Percentiles rank a stretch among this genome's conserved stretches.
phyloP scores from a whole-genome alignment of 2,329 filamentous ascomycete genomes.

The Beauveria brongniartii region DNA sequence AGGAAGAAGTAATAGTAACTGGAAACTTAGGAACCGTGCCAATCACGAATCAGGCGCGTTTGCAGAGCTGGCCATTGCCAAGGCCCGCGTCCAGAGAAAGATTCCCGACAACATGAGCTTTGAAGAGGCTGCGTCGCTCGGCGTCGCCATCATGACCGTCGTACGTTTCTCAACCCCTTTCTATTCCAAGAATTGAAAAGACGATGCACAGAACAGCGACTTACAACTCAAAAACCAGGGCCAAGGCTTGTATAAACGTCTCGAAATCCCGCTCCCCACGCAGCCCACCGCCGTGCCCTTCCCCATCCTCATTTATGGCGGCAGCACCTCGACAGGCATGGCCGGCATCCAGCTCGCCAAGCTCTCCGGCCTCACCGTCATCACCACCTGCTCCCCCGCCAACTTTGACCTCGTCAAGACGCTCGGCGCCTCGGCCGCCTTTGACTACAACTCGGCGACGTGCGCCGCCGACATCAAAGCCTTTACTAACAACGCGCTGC shows the following conservation, averaged over 20 bases:
- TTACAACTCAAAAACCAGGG: neutral
- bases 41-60: constrained; percentile 32
- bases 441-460: constrained; percentile 20
- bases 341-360: constrained; percentile 33
- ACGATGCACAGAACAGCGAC: too few relatives aligned
- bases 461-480: too few relatives aligned
- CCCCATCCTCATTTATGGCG: constrained; percentile 33
- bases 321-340: constrained; percentile 47
- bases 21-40: constrained; percentile 13
- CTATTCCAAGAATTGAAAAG: too few relatives aligned
- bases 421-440: constrained; percentile 23
- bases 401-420: constrained; percentile 23
- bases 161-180: constrained; percentile 11
- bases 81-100: constrained; percentile 33
- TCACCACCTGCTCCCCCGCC: constrained; percentile 23
- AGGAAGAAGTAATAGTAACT: too few relatives aligned
- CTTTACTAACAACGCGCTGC: too few relatives aligned
- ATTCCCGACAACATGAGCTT: constrained; percentile 36
- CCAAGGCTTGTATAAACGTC: constrained; percentile 40
- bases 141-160: constrained; percentile 34
- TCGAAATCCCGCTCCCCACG: constrained; percentile 38
- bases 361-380: constrained; percentile 25
- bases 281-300: constrained; percentile 27
- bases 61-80: constrained; percentile 30
- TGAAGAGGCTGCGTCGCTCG: constrained; percentile 36